A percentile compares a stretch with the other conserved stretches of the same genome.
phyloP scores from a whole-genome alignment of 2,329 filamentous ascomycete genomes.

The Fusarium proliferatum region DNA sequence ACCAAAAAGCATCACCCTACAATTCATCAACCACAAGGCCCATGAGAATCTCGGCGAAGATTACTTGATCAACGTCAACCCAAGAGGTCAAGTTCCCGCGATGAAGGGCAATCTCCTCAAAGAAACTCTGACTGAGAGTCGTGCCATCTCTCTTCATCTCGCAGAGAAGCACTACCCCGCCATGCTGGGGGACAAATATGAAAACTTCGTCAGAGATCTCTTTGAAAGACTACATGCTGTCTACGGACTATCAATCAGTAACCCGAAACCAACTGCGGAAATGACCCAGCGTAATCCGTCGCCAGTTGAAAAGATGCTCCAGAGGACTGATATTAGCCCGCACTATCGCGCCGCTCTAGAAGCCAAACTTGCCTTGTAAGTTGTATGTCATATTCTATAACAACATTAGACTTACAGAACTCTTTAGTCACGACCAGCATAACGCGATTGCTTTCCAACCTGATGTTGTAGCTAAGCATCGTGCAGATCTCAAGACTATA shows the following conservation, averaged over 20 bases:
- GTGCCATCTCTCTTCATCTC: conserved; percentile 18
- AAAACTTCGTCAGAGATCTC: background rate
- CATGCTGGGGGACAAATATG: conserved; percentile 4
- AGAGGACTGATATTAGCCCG: conserved; percentile 7
- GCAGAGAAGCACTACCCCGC: conserved; percentile 26
- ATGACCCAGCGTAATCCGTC: conserved; percentile 18
- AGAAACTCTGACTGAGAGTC: conserved; percentile 17
- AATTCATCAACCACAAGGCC: conserved; percentile 14
- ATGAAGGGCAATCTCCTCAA: conserved; percentile 15
- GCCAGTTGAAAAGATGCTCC: conserved; percentile 6
- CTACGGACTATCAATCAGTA: conserved; percentile 17
- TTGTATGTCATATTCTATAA: background rate
- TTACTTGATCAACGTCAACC: conserved; percentile 17
- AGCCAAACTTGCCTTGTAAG: conserved; percentile 16
- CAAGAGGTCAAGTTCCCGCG: conserved; percentile 20
- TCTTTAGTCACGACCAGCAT: conserved; percentile 2
- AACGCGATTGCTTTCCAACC: conserved; percentile 20
- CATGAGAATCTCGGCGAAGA: conserved; percentile 9
- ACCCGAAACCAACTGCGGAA: conserved; percentile 11
- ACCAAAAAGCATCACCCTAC: conserved; percentile 2
- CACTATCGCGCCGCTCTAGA: conserved; percentile 11
- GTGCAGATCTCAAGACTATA: background rate
- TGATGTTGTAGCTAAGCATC: conserved; percentile 9
- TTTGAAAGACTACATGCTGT: conserved; percentile 11
- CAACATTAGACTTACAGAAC: background rate